phyloP scores from a whole-genome alignment of 768 basidiomycete genomes.

The Mycena leptocephala region DNA sequence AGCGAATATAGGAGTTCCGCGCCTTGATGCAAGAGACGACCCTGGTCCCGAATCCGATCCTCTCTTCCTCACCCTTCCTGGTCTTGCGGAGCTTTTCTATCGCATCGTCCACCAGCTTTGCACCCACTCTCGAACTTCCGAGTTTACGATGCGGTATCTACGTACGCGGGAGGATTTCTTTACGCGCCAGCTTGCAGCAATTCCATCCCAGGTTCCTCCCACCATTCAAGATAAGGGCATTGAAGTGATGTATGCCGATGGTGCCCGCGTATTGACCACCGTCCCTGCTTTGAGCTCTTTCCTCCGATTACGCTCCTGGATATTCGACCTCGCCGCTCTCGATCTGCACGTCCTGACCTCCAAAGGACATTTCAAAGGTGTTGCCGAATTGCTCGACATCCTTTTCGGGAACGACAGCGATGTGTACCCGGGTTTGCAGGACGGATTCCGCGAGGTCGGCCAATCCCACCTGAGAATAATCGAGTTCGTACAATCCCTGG shows the following conservation, averaged over 20 bases:
- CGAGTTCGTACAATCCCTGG: conserved; percentile 89
- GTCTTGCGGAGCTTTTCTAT: conserved; percentile 89
- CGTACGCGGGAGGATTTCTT: conserved; percentile 93
- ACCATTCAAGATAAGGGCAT: conserved; percentile 66
- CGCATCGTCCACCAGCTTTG: conserved; percentile 89
- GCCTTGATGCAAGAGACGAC: conserved; percentile 62
- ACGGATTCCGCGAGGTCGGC: conserved; percentile 79
- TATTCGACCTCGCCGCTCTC: conserved; percentile 89
- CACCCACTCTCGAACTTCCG: conserved; percentile 88
- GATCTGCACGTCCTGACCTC: conserved; percentile 91
- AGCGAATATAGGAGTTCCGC: conserved; percentile 81
- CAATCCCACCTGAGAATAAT: conserved; percentile 91
- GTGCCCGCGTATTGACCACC: conserved; percentile 77
- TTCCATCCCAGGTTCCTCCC: conserved; percentile 78
- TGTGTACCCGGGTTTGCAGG: conserved; percentile 54
- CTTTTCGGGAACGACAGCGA: conserved; percentile 80
- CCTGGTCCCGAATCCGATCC: conserved; percentile 60
- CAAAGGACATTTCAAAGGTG: conserved; percentile 82
- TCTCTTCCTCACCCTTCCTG: conserved; percentile 77
- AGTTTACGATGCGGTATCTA: conserved; percentile 87
- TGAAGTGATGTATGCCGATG: conserved; percentile 81
- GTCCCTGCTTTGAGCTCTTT: conserved; percentile 81
- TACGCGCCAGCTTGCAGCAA: conserved; percentile 83
- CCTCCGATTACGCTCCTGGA: conserved; percentile 86
- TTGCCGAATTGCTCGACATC: conserved; percentile 83